These are phyloP conservation scores for Jatropha curcas DNA, from an alignment of 345 rosid species.

Conservation along the genomic window DNA sequence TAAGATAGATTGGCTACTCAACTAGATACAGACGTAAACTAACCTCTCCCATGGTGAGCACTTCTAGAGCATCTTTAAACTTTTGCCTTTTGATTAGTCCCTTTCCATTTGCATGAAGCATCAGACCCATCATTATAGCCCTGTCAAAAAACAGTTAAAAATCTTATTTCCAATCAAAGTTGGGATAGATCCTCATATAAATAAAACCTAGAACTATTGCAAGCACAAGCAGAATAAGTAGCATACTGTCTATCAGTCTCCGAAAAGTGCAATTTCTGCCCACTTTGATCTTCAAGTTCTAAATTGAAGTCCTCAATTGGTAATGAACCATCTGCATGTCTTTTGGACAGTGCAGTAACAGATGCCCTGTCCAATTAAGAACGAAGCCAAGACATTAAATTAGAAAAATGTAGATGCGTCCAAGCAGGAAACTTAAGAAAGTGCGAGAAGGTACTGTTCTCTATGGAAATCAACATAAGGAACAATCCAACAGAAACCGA, in stretches of 20 bases:
- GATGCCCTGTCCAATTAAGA: conserved; percentile 60
- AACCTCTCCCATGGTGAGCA: conserved; percentile 92
- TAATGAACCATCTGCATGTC: conserved; percentile 75
- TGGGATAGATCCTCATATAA: not conserved
- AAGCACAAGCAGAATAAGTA: conserved; percentile 5
- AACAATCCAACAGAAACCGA: not conserved
- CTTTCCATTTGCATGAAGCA: conserved; percentile 84
- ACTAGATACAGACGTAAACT: conserved; percentile 21
- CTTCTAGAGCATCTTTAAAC: conserved; percentile 83
- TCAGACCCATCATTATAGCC: conserved; percentile 90
- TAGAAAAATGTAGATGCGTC: not conserved
- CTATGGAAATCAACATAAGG: not conserved
- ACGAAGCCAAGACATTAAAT: not conserved
- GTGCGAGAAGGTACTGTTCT: not conserved
- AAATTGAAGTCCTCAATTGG: conserved; percentile 71
- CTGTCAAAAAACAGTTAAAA: conserved; percentile 38
- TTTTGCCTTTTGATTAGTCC: conserved; percentile 51
- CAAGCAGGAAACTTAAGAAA: not conserved
- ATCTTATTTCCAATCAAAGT: conserved; percentile 4
- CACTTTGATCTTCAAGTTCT: conserved; percentile 87
- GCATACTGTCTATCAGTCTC: conserved; percentile 81
- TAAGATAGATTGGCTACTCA: not conserved
- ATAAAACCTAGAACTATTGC: not conserved
- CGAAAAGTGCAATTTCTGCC: conserved; percentile 59
- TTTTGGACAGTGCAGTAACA: conserved; percentile 68